Evolutionary conservation across 352 stramenopile species (phyloP).

Genomic region (Phytophthora pistaciae): DNA sequence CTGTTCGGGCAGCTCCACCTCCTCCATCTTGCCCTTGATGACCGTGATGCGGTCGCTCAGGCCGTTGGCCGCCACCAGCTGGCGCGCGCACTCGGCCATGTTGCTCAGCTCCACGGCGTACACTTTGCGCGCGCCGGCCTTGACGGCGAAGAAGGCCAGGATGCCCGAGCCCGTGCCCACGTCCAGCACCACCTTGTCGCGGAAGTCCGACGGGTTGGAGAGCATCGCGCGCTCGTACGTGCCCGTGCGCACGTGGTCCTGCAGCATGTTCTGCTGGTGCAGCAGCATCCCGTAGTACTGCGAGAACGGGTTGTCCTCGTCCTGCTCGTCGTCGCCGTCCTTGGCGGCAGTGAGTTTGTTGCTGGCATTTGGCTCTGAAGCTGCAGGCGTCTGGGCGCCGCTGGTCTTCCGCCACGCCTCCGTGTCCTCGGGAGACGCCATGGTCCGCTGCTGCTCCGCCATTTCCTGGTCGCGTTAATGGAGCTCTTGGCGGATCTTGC

Average conservation of each 20-base stretch:
- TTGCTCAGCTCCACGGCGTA: constrained; percentile 97
- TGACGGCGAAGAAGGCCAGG: constrained; percentile 98
- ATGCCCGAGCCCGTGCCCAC: constrained; percentile 99
- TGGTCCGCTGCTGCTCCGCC: constrained; percentile 1
- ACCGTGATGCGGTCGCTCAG: constrained; percentile 97
- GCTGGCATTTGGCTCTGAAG: not conserved
- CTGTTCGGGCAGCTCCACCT: constrained; percentile 95
- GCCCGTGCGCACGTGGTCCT: constrained; percentile 98
- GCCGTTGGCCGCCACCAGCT: constrained; percentile 96
- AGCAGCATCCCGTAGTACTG: constrained; percentile 96
- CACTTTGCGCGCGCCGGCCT: constrained; percentile 96
- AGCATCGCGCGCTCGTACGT: constrained; percentile 99
- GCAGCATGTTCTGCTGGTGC: constrained; percentile 99
- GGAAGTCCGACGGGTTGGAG: constrained; percentile 95
- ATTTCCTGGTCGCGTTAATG: constrained; percentile 1
- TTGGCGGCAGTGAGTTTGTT: not conserved
- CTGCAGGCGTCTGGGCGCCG: not conserved
- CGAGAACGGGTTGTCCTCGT: constrained; percentile 93
- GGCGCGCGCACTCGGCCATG: constrained; percentile 97
- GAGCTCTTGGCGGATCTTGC: not conserved
- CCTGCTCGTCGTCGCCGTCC: constrained; percentile 34
- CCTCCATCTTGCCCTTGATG: constrained; percentile 98
- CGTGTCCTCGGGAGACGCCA: constrained; percentile 13
- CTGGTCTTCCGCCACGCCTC: constrained; percentile 16
- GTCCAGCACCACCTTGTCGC: constrained; percentile 98